Conservation (phyloP, 192 early-diverging fungal species). For the Powellomyces hirtus region DNA sequence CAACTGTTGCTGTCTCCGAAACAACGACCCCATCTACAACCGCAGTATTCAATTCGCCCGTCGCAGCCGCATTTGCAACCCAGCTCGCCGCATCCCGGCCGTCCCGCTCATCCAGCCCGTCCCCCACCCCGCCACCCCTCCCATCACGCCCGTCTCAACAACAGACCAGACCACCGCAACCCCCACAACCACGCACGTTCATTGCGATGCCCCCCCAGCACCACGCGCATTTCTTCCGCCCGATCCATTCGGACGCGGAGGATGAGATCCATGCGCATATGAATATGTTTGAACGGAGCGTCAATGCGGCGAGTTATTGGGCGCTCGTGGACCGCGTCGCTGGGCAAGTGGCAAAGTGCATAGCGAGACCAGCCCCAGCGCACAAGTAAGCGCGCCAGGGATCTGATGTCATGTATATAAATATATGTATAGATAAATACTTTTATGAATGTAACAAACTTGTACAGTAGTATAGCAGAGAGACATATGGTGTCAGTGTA, state of each 20-base stretch:
- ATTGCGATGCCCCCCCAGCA: constrained; percentile 21
- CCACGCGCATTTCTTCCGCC: constrained; percentile 24
- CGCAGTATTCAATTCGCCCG: not conserved
- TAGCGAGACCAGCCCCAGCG: no score
- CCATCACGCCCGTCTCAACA: not conserved
- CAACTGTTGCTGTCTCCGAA: not conserved
- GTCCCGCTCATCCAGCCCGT: not conserved
- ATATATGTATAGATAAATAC: no score
- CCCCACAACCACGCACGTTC: constrained; percentile 21
- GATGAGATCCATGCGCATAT: constrained; percentile 44
- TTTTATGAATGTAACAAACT: no score
- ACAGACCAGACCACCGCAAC: not conserved
- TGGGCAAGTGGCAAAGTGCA: constrained; percentile 9
- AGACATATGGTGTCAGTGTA: no score
- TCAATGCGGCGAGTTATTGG: constrained; percentile 35
- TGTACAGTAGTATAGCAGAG: no score
- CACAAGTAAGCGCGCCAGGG: no score
- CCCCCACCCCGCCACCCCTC: not conserved
- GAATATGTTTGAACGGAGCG: constrained; percentile 33
- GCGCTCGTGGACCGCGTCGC: constrained; percentile 30
- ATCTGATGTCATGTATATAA: no score
- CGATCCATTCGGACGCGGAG: constrained; percentile 12
- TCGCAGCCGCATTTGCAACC: not conserved
- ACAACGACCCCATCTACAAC: not conserved
- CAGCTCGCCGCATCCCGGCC: not conserved